A percentile compares a stretch with the other conserved stretches of the same genome.
phyloP scores from a whole-genome alignment of 352 stramenopile species.

The Pythium insidiosum region DNA sequence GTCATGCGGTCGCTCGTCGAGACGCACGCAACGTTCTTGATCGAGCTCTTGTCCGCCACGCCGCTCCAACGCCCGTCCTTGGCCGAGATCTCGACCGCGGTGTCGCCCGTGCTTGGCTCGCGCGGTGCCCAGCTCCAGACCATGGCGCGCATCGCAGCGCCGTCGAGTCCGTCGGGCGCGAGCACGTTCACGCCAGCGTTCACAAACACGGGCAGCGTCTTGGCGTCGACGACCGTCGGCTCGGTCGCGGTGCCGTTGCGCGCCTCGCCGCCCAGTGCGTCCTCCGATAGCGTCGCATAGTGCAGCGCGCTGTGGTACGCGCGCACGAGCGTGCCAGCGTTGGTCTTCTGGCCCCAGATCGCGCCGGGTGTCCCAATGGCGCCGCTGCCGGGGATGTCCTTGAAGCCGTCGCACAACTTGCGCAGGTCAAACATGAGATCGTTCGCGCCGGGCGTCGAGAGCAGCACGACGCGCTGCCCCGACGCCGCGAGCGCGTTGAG shows the following conservation, averaged over 20 bases:
- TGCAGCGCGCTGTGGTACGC: constrained; percentile 38
- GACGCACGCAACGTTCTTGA: constrained; percentile 44
- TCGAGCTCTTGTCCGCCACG: constrained; percentile 25
- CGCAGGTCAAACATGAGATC: constrained; percentile 51
- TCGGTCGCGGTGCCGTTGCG: constrained; percentile 4
- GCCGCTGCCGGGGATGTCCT: constrained; percentile 23
- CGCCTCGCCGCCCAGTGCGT: constrained; percentile 11
- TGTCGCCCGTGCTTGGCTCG: constrained; percentile 31
- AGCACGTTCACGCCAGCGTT: constrained; percentile 53
- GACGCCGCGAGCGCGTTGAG: constrained; percentile 31
- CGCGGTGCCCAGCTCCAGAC: constrained; percentile 56
- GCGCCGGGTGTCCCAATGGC: constrained; percentile 11
- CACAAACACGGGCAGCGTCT: constrained; percentile 35
- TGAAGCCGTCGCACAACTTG: constrained; percentile 34
- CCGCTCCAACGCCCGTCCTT: constrained; percentile 51
- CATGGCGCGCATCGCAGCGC: constrained; percentile 32
- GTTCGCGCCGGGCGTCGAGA: constrained; percentile 34
- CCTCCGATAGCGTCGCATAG: constrained; percentile 42
- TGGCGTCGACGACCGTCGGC: constrained; percentile 20
- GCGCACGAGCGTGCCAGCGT: constrained; percentile 33
- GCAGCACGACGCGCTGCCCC: constrained; percentile 45
- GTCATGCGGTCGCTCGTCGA: constrained; percentile 29
- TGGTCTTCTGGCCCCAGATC: constrained; percentile 34
- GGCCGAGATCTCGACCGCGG: constrained; percentile 31
- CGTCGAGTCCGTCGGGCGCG: constrained; percentile 48